Conservation (phyloP, 2,329 filamentous ascomycete genomes). For the Macrophomina tecta region DNA sequence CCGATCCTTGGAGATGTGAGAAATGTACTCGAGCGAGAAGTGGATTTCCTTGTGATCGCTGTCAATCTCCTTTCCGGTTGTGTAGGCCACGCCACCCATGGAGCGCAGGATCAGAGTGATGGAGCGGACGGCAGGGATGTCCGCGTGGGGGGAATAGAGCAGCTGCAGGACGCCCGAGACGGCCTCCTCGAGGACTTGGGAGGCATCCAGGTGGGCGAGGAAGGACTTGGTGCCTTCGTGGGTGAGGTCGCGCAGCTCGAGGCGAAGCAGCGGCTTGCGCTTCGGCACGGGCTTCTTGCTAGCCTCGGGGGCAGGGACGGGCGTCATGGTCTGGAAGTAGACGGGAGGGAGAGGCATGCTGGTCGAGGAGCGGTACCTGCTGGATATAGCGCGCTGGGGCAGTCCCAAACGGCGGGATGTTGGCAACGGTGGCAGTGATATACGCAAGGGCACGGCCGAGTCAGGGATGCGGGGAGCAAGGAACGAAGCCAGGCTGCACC, state of each 20-base stretch:
- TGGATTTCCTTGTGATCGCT: constrained; percentile 92
- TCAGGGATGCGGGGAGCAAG: constrained; percentile 18
- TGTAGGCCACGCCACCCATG: constrained; percentile 89
- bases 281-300: constrained; percentile 33
- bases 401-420: constrained; percentile 3
- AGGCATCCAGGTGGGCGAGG: constrained; percentile 68
- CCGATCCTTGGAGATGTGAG: constrained; percentile 42
- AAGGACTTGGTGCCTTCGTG: constrained; percentile 69
- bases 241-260: constrained; percentile 57
- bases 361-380: constrained; percentile 13
- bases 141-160: constrained; percentile 65
- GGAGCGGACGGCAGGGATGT: constrained; percentile 73
- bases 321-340: constrained; percentile 37
- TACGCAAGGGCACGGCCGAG: constrained; percentile 22
- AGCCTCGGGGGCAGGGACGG: constrained; percentile 29
- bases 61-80: constrained; percentile 79
- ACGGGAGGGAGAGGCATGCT: constrained; percentile 28
- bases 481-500: constrained; percentile 9
- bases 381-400: constrained; percentile 16
- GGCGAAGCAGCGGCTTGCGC: constrained; percentile 53
- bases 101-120: constrained; percentile 81
- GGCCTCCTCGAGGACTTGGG: constrained; percentile 65
- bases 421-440: constrained; percentile 8
- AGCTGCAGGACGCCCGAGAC: constrained; percentile 71
- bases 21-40: constrained; percentile 78